Evolutionary conservation across 2,329 filamentous ascomycete species (phyloP), one percentile per base, ranked within the genome.

Genomic region (Alternaria conjuncta): DNA sequence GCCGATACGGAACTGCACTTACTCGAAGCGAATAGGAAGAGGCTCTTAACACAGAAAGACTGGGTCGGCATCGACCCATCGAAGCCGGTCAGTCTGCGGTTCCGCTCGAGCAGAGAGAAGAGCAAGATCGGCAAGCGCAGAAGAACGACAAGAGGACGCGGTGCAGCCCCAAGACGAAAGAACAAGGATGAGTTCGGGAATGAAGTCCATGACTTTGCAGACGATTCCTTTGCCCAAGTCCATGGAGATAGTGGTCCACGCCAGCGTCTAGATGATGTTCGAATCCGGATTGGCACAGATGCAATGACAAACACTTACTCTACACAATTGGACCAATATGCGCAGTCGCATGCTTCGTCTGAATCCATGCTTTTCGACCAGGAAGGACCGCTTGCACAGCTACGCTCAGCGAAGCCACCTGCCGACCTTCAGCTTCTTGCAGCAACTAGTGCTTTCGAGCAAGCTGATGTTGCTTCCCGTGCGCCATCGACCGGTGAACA

Each of bases 321-420:
- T 44, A 69, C 57, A 45, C 65, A 66, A 43, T 59, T 51, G 13
- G 44, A 57, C 41, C 60, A 54, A 49, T 60, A 50, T 32, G 49
- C 47, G 30, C 57, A 53, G n/a, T 68, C 65, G 18, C 61, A 63
- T 26, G 66, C 64, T 43, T 76, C 71, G 15, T 78, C 78, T 9
- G 77, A 79, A 30, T 57, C 70, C 23, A 80, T 81, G 77, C 70
- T 80, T 10, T 77, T 81, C 55, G 78, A 79, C 54, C 67, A 76
- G 53, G 65, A 75, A 56, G 53, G 50, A 21, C 20, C 58, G 36
- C 61, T 68, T 55, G 61, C 63, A 64, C 55, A 53, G 47, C 57
- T 51, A 50, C 23, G 20, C 28, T 32, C 21, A 32, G 50, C 47
- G 54, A 58, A 61, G 41, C 57, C 55, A 46, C 43, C 28, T 53